These are phyloP conservation scores for Diaporthe sp. DNA, from an alignment of 2,329 filamentous ascomycete species.

Conservation along the genomic window DNA sequence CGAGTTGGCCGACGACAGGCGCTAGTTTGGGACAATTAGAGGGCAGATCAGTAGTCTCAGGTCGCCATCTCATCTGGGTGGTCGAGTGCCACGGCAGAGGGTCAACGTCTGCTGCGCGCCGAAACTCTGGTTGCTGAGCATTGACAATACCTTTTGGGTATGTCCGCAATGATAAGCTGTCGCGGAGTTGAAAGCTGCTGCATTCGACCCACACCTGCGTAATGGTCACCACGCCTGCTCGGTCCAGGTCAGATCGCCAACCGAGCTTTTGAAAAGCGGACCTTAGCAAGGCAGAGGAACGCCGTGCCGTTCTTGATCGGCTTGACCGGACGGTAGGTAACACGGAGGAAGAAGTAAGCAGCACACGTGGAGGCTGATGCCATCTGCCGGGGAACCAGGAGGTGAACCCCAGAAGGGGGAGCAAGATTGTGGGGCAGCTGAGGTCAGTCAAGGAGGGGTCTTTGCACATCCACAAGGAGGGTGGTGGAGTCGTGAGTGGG, in stretches of 20 bases:
- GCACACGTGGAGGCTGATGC: slow-evolving; percentile 7
- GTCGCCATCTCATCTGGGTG: not conserved
- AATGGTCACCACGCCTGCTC: not conserved
- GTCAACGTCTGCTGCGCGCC: not conserved
- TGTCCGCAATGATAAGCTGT: not conserved
- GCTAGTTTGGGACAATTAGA: not conserved
- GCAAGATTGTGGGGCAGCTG: slow-evolving; percentile 7
- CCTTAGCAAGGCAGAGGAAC: not conserved
- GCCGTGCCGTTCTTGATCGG: not conserved
- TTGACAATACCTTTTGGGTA: not conserved
- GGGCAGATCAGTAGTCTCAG: slow-evolving; percentile 20
- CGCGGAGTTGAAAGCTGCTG: not conserved
- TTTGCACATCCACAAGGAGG: not conserved
- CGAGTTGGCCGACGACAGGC: slow-evolving; percentile 3
- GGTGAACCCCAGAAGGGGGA: not conserved
- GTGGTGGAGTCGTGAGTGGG: not conserved
- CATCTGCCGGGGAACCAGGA: slow-evolving; percentile 14
- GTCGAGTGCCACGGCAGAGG: not conserved
- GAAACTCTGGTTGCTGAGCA: not conserved
- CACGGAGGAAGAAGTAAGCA: not conserved
- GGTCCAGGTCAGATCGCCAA: not conserved
- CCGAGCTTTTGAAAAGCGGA: not conserved
- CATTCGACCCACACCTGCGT: not conserved
- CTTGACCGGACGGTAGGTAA: not conserved
- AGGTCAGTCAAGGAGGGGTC: not conserved